Base-by-base conservation (phyloP, 129 eudicot species). In the Flaveria brownii region DNA sequence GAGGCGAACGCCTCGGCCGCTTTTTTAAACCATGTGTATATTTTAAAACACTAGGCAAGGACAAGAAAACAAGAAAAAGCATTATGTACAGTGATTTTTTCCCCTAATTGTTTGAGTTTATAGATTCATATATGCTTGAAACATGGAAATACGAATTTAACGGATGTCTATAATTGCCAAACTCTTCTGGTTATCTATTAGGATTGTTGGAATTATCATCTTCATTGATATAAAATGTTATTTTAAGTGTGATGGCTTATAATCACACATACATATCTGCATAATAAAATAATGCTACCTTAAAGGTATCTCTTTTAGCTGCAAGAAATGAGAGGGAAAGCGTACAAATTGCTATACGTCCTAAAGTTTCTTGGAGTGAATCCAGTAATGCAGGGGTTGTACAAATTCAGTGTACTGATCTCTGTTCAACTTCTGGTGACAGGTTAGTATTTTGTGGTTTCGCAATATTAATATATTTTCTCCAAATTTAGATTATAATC, bases 301-400 rank as follows among this genome's bases (percentile, higher is more conserved):
- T 79, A 78, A 76, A 94, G 98, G 83, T 91, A 80, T 91, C 95
- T 61, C 93, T 94, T 74, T 85, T 94, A 81, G 98, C 98, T 33
- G 98, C 97, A 68, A 87, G 98, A 84, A 94, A 94, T 71, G 98
- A 94, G 87, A 94, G 98, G 73, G 97, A 94, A 80, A 94, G 91
- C 86, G 81, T 94, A 71, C 98, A 94, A 80, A 84, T 94, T 85
- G 96, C 98, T 79, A 76, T 94, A 79, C 97, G 98, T 33, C 98
- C 98, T 69, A 94, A 94, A 86, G 96, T 94, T 78, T 88, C 96
- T 41, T 94, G 98, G 98, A 87, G 85, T 62, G 84, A 81, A 76
- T 85, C 90, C 17, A 78, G 82, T 73, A 80, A 78, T 75, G 98
- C 97, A n/a, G 98, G 98, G 49, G 77, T 79, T 70, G 96, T 88